Evolutionary conservation across 2,329 filamentous ascomycete genomes (phyloP), one percentile per base, ranked within the genome.

Genomic region (Ophiobolus disseminans): DNA sequence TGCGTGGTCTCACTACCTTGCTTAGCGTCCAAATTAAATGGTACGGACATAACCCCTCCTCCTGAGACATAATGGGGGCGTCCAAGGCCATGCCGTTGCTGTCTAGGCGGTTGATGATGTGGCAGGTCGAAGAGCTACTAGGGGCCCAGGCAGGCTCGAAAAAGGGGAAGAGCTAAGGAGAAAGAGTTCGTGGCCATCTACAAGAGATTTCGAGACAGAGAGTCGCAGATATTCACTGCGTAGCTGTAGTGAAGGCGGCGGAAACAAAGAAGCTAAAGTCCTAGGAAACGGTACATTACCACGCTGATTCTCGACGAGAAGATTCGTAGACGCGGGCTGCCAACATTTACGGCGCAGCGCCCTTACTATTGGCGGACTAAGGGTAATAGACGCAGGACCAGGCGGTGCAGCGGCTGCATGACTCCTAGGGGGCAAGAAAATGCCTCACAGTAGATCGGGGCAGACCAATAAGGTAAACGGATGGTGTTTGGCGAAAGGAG

Each of bases 401-500:
- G 47, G 46, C 41, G 34, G 42, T 58, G 44, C 46, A 44, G 44
- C 34, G 39, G 40, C 43, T 53, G 46, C 40, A 57, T 54, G 23
- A 53, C 39, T 48, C 34, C 36, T 48, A 42, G 41, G 47, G 32
- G 45, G 2, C 39, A 28, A n/a, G 43, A 60, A 60, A 58, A 56
- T 60, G 34, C 49, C 53, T 59, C 31, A 55, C 13, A 9, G 39
- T 34, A 19, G 19, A 48, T 51, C 44, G 5, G 31, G 50, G 51
- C 38, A n/a, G 19, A 43, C 54, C 19, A 57, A 62, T 59, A 14
- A 44, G 25, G 47, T 48, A 20, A 21, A 26, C 31, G 26, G 16
- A 30, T 22, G 36, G 50, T 40, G 21, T 23, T 50, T 20, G 48
- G 45, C n/a, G 48, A 11, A 55, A 58, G 57, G 50, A 42, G 48